Evolutionary conservation across 257 asterid genomes (phyloP).

Genomic region (Solanum chmielewskii): DNA sequence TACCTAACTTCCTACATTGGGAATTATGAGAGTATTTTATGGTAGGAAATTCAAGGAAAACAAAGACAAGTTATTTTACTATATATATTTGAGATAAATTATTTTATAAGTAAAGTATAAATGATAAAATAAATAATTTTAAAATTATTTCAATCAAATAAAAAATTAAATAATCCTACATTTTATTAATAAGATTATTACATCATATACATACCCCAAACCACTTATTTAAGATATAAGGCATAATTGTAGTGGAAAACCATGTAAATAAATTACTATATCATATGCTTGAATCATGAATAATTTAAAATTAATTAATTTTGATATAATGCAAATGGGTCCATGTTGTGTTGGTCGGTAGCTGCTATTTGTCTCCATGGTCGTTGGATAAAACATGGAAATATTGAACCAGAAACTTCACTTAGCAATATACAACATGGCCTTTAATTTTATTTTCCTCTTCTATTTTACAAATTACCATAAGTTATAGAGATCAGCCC

Average conservation of each 20-base stretch:
- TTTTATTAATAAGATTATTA: no score
- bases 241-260: background rate
- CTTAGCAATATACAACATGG: background rate
- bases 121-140: no score
- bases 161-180: background rate
- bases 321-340: background rate
- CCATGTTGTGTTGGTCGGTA: background rate
- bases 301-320: background rate
- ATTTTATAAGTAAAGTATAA: no score
- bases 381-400: background rate
- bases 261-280: background rate
- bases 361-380: background rate
- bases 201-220: no score
- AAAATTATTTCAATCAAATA: no score
- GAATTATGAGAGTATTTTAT: background rate
- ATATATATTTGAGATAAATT: no score
- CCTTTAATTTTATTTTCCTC: background rate
- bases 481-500: no score
- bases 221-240: background rate
- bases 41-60: background rate
- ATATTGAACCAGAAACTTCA: background rate
- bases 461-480: background rate
- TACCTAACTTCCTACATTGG: background rate
- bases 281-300: background rate
- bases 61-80: no score